phyloP scores from a whole-genome alignment of 345 rosid genomes.

The Pistacia atlantica region DNA sequence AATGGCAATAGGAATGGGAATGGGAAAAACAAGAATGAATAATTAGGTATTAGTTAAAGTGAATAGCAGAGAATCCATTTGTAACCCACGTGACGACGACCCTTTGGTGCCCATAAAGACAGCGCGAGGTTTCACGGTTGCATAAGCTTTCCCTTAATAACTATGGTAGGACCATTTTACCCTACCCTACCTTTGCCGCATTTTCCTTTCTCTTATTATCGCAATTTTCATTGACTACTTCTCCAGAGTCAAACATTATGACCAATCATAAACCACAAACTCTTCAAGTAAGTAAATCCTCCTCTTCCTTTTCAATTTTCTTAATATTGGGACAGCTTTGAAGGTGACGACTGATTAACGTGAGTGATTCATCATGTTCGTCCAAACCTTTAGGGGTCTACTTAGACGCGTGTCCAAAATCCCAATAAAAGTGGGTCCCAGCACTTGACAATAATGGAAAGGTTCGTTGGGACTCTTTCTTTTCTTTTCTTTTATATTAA shows the following conservation, averaged over 20 bases:
- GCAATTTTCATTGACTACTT: too few relatives aligned
- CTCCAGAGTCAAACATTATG: neutral
- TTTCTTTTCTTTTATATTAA: too few relatives aligned
- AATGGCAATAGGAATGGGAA: too few relatives aligned
- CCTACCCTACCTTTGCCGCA: too few relatives aligned
- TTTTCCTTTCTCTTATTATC: neutral
- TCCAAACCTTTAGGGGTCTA: neutral
- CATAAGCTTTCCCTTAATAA: neutral
- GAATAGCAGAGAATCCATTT: conserved; percentile 8
- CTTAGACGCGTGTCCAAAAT: conserved; percentile 28
- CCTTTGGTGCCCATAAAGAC: conserved; percentile 10
- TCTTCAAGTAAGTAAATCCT: neutral
- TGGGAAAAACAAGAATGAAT: neutral
- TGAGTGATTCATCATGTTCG: conserved; percentile 23
- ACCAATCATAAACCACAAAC: neutral
- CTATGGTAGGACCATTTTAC: neutral
- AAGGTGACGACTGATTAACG: conserved; percentile 30
- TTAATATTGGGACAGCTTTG: neutral
- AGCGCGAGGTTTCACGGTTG: neutral
- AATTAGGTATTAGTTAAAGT: neutral
- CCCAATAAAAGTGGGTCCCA: conserved; percentile 21
- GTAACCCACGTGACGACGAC: conserved; percentile 12
- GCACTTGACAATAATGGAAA: conserved; percentile 3
- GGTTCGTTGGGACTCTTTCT: conserved; percentile 10
- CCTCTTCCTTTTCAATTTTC: neutral